Percentiles rank a stretch among this genome's conserved stretches.
Conservation (phyloP, 306 rosid genomes). For the Adenanthera pavonina region DNA sequence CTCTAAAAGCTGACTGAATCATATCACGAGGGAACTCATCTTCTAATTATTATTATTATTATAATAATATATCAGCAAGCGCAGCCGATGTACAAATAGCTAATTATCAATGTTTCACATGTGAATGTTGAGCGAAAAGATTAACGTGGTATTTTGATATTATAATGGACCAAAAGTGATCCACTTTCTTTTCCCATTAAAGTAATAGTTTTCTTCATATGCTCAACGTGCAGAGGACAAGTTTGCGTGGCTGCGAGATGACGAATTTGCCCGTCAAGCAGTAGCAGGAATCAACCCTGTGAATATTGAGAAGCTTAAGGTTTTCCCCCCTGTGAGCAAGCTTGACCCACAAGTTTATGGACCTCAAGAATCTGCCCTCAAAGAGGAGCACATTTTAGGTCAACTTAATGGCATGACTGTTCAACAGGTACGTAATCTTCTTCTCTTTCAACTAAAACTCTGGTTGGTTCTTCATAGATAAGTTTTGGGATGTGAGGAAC, state of each 20-base stretch:
- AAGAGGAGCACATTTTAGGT: constrained; percentile 74
- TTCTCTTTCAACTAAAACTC: background rate
- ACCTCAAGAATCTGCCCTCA: constrained; percentile 67
- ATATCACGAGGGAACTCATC: background rate
- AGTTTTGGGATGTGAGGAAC: too few species aligned
- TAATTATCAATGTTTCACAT: constrained; percentile 12
- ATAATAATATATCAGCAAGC: background rate
- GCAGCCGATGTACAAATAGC: background rate
- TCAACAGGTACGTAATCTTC: constrained; percentile 53
- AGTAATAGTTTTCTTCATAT: background rate
- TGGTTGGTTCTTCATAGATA: too few species aligned
- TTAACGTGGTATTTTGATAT: background rate
- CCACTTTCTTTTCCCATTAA: constrained; percentile 3
- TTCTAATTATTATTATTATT: background rate
- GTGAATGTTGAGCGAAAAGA: constrained; percentile 12
- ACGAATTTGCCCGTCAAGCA: constrained; percentile 85
- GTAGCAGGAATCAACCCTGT: constrained; percentile 84
- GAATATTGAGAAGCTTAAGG: constrained; percentile 64
- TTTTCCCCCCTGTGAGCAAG: constrained; percentile 84
- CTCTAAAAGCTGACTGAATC: background rate
- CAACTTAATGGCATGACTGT: constrained; percentile 82
- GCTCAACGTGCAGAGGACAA: constrained; percentile 70
- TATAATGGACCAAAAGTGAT: background rate
- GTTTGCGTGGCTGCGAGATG: constrained; percentile 85
- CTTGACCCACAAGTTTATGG: constrained; percentile 79